These are phyloP conservation scores for Boletus coccyginus DNA, from an alignment of 768 basidiomycete genomes.

Conservation along the genomic window DNA sequence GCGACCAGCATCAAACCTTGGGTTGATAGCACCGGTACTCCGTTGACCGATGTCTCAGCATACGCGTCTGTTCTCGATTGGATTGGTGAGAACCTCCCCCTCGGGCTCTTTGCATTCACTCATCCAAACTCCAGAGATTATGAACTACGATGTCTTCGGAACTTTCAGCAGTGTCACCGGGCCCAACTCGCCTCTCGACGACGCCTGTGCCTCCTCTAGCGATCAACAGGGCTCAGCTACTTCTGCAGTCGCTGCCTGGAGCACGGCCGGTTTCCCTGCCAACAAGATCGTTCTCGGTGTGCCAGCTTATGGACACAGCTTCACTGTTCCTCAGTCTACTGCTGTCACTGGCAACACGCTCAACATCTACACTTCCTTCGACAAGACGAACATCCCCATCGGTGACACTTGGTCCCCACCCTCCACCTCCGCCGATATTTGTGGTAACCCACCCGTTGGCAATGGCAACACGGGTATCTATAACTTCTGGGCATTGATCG, in stretches of 20 bases:
- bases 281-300: conserved; percentile 78
- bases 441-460: conserved; percentile 52
- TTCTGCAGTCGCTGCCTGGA: conserved; percentile 74
- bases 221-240: conserved; percentile 73
- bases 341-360: conserved; percentile 29
- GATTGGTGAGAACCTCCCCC: conserved; percentile 44
- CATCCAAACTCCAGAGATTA: conserved; percentile 46
- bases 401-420: conserved; percentile 59
- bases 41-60: conserved; percentile 58
- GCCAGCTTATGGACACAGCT: conserved; percentile 82
- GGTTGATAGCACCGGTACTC: conserved; percentile 50
- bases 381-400: conserved; percentile 38
- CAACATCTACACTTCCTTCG: conserved; percentile 52
- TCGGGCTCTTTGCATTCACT: neutral
- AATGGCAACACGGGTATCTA: conserved; percentile 49
- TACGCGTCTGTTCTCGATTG: conserved; percentile 74
- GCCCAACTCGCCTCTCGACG: conserved; percentile 80
- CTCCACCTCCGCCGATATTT: conserved; percentile 48
- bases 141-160: conserved; percentile 71
- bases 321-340: conserved; percentile 31
- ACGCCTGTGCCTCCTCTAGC: conserved; percentile 61
- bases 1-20: conserved; percentile 70
- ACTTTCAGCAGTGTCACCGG: conserved; percentile 57
- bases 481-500: conserved; percentile 62
- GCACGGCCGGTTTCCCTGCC: conserved; percentile 69